Evolutionary conservation across 2,329 filamentous ascomycete genomes (phyloP), one percentile per base, ranked within the genome.

Genomic region (Curvularia spicifera): DNA sequence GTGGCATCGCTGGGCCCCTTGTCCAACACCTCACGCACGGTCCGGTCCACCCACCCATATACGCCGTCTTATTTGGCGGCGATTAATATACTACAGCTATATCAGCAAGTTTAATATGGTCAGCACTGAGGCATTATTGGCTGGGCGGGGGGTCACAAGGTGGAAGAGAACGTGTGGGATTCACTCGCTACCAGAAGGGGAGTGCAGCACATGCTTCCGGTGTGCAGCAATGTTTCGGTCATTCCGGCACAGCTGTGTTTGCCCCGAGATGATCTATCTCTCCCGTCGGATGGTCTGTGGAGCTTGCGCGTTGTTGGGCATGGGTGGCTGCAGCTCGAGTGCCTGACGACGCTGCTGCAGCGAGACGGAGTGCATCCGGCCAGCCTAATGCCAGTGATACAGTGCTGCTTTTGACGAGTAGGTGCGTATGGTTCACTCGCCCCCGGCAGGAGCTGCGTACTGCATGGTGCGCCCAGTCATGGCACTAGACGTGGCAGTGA

Each of bases 181-280:
- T 51, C 29, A 29, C 35, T 59, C 56, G 59, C 56, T 61, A 59
- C 59, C 52, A 56, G 43, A 49, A 40, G 28, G 43, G 46, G 29
- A 26, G 37, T 18, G 46, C 51, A 58, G 29, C 48, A 9, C 44
- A 9, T 44, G 29, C 42, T 39, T 40, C 42, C 46, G 46, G 33
- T 51, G 35, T 43, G 49, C 26, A 53, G 51, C 13, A 22, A 37
- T 46, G 51, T 57, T 33, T 60, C 55, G 55, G 56, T 40, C 56
- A 35, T 24, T 7, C 51, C 52, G 49, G 50, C 31, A 40, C 44
- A 40, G n/a, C 33, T 40, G 13, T 47, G n/a, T 54, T 47, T 42
- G 26, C 43, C 33, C 22, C 20, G 40, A 20, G 42, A 20, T 18
- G 29, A 39, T 35, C 2, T 33, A 28, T 24, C 10, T 54, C 37